Conservation (phyloP, 257 asterid species). For the Verbena officinalis region DNA sequence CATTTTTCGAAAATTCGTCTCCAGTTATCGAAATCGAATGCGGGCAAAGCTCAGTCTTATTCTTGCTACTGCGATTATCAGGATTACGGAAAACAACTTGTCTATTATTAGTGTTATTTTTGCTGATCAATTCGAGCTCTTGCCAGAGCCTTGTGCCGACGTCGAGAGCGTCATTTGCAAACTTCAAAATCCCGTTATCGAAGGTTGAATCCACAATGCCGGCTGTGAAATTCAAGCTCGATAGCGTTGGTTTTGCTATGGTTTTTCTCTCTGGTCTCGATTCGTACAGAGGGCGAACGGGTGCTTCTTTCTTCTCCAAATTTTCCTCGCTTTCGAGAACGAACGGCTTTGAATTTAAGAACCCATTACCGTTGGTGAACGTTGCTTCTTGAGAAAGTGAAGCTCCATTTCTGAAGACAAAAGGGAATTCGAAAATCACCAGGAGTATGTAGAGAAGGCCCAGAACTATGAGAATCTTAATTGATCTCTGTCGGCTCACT, state of each 20-base stretch:
- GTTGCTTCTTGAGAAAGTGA: conserved; percentile 47
- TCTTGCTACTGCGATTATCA: conserved; percentile 15
- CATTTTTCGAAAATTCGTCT: conserved; percentile 50
- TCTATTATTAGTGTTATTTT: conserved; percentile 20
- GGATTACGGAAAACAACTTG: background rate
- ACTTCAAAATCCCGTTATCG: conserved; percentile 51
- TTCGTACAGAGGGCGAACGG: conserved; percentile 58
- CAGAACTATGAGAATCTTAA: conserved; percentile 56
- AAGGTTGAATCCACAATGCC: conserved; percentile 48
- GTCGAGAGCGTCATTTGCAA: conserved; percentile 71
- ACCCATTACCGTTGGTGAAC: conserved; percentile 41
- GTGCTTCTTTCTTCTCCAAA: conserved; percentile 61
- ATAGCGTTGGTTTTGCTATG: conserved; percentile 36
- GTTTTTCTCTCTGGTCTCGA: conserved; percentile 47
- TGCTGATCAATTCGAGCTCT: conserved; percentile 51
- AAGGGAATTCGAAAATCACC: conserved; percentile 78
- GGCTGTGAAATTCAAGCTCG: conserved; percentile 58
- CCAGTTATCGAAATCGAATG: conserved; percentile 60
- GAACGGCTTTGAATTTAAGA: conserved; percentile 57
- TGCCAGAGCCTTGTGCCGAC: conserved; percentile 77
- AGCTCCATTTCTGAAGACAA: conserved; percentile 61
- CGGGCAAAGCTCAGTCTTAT: conserved; percentile 54
- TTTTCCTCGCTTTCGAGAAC: conserved; percentile 72
- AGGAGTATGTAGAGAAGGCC: conserved; percentile 57
- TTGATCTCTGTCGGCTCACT: conserved; percentile 62